Percentiles rank a stretch among this genome's conserved stretches.
Conservation (phyloP, 2,329 filamentous ascomycete species). For the Fusarium anguioides region DNA sequence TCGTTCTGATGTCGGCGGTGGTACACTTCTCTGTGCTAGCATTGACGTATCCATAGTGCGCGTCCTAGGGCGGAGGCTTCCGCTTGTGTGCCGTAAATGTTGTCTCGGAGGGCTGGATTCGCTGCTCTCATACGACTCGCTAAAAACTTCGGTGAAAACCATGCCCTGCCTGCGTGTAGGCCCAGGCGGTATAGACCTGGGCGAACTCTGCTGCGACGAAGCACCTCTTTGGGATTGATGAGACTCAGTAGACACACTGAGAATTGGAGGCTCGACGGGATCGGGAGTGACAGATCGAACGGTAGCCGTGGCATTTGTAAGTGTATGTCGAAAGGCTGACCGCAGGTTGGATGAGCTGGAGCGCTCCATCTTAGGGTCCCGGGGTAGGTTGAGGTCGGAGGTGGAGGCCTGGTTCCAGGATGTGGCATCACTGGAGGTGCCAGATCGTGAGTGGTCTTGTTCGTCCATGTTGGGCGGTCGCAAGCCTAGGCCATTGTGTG, state of each 20-base stretch:
- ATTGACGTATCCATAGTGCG: conserved; percentile 68
- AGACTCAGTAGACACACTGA: conserved; percentile 41
- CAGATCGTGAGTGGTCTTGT: conserved; percentile 52
- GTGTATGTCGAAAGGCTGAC: conserved; percentile 49
- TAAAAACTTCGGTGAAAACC: conserved; percentile 68
- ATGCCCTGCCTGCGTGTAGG: conserved; percentile 66
- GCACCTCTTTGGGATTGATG: conserved; percentile 41
- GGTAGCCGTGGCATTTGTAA: conserved; percentile 53
- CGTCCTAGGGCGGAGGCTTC: conserved; percentile 63
- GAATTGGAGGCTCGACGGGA: conserved; percentile 50
- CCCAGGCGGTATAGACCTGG: conserved; percentile 47
- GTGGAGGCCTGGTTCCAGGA: conserved; percentile 49
- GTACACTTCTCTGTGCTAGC: conserved; percentile 57
- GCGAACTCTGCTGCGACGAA: conserved; percentile 50
- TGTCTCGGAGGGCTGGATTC: conserved; percentile 53
- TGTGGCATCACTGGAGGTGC: conserved; percentile 50
- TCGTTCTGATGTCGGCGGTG: conserved; percentile 60
- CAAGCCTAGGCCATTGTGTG: conserved; percentile 59
- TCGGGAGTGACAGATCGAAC: conserved; percentile 77
- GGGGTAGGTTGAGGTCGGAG: conserved; percentile 45
- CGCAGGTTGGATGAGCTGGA: conserved; percentile 51
- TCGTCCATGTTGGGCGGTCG: conserved; percentile 60
- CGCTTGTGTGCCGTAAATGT: conserved; percentile 48
- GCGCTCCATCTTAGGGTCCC: conserved; percentile 50
- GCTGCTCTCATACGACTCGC: conserved; percentile 61